Conservation (phyloP, 108 stramenopile genomes). For the Cyclostephanos invisitatus region DNA sequence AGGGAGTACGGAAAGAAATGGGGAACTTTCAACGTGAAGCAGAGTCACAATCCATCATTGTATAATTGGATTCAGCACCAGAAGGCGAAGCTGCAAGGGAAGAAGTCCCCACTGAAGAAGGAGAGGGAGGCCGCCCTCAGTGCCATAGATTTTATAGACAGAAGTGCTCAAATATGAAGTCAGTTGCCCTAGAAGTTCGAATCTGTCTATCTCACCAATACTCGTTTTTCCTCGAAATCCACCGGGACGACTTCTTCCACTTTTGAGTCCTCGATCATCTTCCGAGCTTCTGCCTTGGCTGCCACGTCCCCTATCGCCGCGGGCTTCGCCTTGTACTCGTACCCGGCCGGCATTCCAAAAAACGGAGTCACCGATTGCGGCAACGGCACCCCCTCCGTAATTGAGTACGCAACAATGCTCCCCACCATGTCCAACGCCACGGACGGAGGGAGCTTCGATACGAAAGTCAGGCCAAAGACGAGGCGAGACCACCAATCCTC, state of each 20-base stretch:
- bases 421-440: conserved; percentile 74
- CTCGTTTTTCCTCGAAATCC: conserved; percentile 54
- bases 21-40: conserved; percentile 32
- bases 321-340: conserved; percentile 65
- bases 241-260: conserved; percentile 60
- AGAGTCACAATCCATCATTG: conserved; percentile 31
- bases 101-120: conserved; percentile 33
- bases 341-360: conserved; percentile 67
- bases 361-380: conserved; percentile 85
- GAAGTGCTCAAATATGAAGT: not conserved
- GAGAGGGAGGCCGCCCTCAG: conserved; percentile 43
- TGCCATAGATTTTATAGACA: conserved; percentile 36
- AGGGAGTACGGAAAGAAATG: conserved; percentile 26
- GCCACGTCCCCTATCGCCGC: conserved; percentile 53
- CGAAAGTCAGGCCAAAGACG: conserved; percentile 86
- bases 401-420: conserved; percentile 61
- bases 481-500: conserved; percentile 85
- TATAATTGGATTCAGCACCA: conserved; percentile 50
- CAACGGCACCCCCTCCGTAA: conserved; percentile 56
- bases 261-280: conserved; percentile 68
- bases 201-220: not conserved
- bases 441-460: conserved; percentile 66
- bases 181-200: not conserved
- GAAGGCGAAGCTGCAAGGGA: conserved; percentile 37
- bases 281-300: conserved; percentile 72